Evolutionary conservation across 116 monocot genomes (phyloP), one percentile per base, ranked within the genome.

Genomic region (Cymodocea nodosa): DNA sequence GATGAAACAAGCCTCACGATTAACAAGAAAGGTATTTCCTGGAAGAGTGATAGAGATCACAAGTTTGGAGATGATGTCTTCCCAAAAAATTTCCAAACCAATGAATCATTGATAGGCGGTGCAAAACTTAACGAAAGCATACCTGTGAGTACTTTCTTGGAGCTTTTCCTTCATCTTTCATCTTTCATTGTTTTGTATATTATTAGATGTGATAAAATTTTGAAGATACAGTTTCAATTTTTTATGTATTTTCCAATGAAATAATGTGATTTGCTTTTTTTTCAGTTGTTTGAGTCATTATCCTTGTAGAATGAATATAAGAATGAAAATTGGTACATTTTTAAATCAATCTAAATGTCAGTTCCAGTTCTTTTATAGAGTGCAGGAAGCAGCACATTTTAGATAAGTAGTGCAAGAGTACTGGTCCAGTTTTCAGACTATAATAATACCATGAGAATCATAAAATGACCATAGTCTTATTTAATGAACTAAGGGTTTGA

Each of bases 11-110:
- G 40, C 5, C 40, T 88, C 65, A 11, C 9, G 16, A 81, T 88
- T 35, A 84, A 81, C 68, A 88, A 84, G 68, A 76, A 69, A 44
- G 70, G 61, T 11, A 84, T 88, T 52, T 73, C 87, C 13, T 88
- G 87, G 84, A 77, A 83, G 79, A 84, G 87, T 65, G 87, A 87
- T 66, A 74, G 74, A 69, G 81, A 87, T 5, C 83, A 84, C 64
- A 88, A 88, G 63, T 88, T 81, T 77, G 84, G 84, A 34, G 72
- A 67, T 19, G 53, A 88, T 70, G 81, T 84, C 1, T 88, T 44
- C 60, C 88, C 81, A 13, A 71, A 63, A 56, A 84, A 88, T 66
- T 84, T 84, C 69, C 88, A 81, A 66, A 81, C 9, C 5, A 44
- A 69, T 64, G 78, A 81, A 56, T 35, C 19, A 19, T 24, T 81